phyloP scores from a whole-genome alignment of 202 grass and related monocot genomes.

The Sporobolus alterniflorus region DNA sequence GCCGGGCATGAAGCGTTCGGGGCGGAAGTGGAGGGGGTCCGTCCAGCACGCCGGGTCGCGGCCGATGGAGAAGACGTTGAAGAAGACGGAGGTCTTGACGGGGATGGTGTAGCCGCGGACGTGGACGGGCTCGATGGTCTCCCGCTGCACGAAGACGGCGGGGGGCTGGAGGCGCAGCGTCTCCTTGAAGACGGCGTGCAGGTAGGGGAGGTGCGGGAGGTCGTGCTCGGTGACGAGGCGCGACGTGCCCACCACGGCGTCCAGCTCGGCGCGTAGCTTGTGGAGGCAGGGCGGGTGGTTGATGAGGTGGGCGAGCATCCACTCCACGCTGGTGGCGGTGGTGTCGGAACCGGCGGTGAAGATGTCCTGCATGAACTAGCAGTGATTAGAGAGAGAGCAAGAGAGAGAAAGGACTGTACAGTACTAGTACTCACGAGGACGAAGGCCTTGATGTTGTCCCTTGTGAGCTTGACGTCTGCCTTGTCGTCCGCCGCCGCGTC shows the following conservation, averaged over 20 bases:
- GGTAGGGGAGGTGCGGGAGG: slow-evolving; percentile 56
- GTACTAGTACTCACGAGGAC: slow-evolving; percentile 49
- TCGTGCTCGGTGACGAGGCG: slow-evolving; percentile 54
- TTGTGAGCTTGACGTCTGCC: slow-evolving; percentile 58
- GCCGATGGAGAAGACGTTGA: slow-evolving; percentile 66
- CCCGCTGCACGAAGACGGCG: slow-evolving; percentile 34
- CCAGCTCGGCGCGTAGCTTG: slow-evolving; percentile 48
- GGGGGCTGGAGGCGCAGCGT: slow-evolving; percentile 55
- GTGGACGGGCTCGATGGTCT: slow-evolving; percentile 25
- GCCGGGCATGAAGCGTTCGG: slow-evolving; percentile 57
- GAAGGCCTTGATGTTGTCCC: slow-evolving; percentile 85
- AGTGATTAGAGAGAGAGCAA: too few relatives aligned
- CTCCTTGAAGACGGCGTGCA: slow-evolving; percentile 63
- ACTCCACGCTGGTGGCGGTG: slow-evolving; percentile 67
- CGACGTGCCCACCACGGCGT: slow-evolving; percentile 41
- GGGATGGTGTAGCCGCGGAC: slow-evolving; percentile 52
- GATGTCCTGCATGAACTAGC: slow-evolving; percentile 56
- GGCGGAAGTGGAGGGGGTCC: slow-evolving; percentile 53
- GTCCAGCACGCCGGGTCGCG: slow-evolving; percentile 29
- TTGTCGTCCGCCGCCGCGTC: slow-evolving; percentile 49
- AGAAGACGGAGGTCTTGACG: slow-evolving; percentile 40
- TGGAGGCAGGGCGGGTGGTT: slow-evolving; percentile 54
- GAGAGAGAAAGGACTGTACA: background rate
- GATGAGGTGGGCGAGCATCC: slow-evolving; percentile 77
- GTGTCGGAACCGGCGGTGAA: slow-evolving; percentile 64